Conservation (phyloP, 768 basidiomycete genomes). For the Leccinum subgranulosum region DNA sequence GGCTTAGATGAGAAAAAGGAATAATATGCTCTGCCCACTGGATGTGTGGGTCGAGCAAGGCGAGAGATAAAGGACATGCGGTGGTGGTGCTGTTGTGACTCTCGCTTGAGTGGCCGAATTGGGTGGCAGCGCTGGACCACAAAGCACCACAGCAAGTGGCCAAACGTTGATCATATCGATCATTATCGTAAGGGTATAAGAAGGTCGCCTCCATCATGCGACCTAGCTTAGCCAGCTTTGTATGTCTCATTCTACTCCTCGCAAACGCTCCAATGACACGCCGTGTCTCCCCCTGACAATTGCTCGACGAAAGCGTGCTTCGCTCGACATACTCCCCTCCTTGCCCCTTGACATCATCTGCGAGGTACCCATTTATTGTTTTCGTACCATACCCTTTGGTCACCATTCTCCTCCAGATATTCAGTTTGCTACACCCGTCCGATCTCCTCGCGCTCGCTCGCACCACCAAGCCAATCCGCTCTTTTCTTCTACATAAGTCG, state of each 20-base stretch:
- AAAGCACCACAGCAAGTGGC: background rate
- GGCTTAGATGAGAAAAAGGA: conserved; percentile 79
- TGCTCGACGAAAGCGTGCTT: conserved; percentile 13
- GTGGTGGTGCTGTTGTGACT: conserved; percentile 1
- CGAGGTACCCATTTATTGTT: conserved; percentile 13
- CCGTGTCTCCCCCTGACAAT: background rate
- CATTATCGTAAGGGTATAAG: background rate
- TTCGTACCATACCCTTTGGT: background rate
- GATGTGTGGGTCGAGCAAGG: conserved; percentile 45
- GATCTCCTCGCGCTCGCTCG: conserved; percentile 47
- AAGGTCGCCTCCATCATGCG: background rate
- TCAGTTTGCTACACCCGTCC: conserved; percentile 39
- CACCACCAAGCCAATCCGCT: conserved; percentile 39
- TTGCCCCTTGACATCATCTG: conserved; percentile 29
- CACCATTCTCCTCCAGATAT: conserved; percentile 33
- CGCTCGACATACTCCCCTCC: conserved; percentile 34
- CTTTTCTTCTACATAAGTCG: conserved; percentile 35
- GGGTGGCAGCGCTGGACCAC: background rate
- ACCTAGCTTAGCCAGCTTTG: background rate
- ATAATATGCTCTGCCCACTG: conserved; percentile 60
- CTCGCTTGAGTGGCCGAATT: background rate
- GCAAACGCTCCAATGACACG: background rate
- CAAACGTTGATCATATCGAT: no score
- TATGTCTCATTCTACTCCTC: conserved; percentile 8
- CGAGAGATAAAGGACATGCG: conserved; percentile 53